These are phyloP conservation scores for Cydonia oblonga DNA, from an alignment of 331 rosid species.

Conservation along the genomic window DNA sequence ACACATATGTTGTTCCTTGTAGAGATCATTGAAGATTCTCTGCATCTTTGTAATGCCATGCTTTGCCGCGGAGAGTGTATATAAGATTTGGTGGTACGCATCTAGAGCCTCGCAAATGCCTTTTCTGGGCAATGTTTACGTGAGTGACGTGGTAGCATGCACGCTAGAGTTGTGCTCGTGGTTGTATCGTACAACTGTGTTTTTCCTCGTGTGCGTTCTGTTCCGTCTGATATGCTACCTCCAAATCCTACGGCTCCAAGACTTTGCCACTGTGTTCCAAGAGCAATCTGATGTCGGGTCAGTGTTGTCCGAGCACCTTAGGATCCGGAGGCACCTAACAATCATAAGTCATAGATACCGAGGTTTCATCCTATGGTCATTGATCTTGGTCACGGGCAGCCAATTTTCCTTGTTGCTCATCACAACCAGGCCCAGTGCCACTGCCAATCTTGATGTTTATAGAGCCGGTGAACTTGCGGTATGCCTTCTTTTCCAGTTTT, in stretches of 20 bases:
- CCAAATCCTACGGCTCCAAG: conserved; percentile 72
- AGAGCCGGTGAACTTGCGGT: conserved; percentile 79
- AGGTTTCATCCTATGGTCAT: conserved; percentile 41
- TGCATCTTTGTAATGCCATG: conserved; percentile 57
- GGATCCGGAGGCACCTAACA: conserved; percentile 66
- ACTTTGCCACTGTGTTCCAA: conserved; percentile 60
- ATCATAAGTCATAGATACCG: conserved; percentile 88
- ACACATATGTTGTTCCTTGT: background rate
- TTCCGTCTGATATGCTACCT: conserved; percentile 81
- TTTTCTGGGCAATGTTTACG: conserved; percentile 48
- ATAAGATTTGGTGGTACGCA: conserved; percentile 96
- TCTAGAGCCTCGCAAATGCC: conserved; percentile 78
- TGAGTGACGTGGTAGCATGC: conserved; percentile 59
- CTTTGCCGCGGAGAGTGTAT: conserved; percentile 56
- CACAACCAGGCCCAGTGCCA: conserved; percentile 27
- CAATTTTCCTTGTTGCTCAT: conserved; percentile 58
- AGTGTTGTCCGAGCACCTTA: conserved; percentile 62
- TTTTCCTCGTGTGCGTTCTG: conserved; percentile 74
- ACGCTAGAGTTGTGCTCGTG: conserved; percentile 67
- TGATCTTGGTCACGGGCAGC: conserved; percentile 54
- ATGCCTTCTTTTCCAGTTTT: background rate
- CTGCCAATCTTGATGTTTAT: conserved; percentile 23
- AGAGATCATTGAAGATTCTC: conserved; percentile 57
- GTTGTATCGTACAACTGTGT: conserved; percentile 61
- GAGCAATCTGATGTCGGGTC: conserved; percentile 64